Conservation (phyloP, 345 rosid genomes). For the Syzygium jambos region DNA sequence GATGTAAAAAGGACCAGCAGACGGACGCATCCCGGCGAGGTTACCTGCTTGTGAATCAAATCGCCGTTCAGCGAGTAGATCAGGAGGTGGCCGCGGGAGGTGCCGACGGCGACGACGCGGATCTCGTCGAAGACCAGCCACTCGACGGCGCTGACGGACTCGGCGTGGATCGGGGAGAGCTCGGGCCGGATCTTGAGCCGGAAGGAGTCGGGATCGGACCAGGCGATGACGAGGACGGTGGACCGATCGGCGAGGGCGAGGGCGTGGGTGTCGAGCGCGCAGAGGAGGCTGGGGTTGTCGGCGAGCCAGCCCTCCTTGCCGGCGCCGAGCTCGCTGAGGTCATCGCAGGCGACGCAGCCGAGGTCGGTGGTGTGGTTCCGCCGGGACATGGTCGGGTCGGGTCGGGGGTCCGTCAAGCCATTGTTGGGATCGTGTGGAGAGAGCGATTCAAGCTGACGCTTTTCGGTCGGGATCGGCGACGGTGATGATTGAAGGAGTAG, state of each 20-base stretch:
- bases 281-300: slow-evolving; percentile 45
- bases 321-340: slow-evolving; percentile 72
- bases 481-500: neutral
- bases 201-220: slow-evolving; percentile 60
- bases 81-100: slow-evolving; percentile 73
- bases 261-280: slow-evolving; percentile 68
- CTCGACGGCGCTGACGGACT: slow-evolving; percentile 58
- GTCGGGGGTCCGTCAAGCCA: neutral
- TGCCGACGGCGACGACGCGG: slow-evolving; percentile 63
- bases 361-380: slow-evolving; percentile 66
- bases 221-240: slow-evolving; percentile 44
- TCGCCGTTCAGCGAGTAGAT: slow-evolving; percentile 59
- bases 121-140: slow-evolving; percentile 80
- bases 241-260: slow-evolving; percentile 59
- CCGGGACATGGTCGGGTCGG: slow-evolving; percentile 33
- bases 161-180: slow-evolving; percentile 72
- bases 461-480: neutral
- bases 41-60: slow-evolving; percentile 78
- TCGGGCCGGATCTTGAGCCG: slow-evolving; percentile 83
- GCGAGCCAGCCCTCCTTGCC: slow-evolving; percentile 94
- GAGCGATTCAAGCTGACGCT: neutral
- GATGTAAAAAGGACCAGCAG: neutral
- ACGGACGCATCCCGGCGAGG: neutral
- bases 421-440: neutral
- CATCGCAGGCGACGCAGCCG: slow-evolving; percentile 82